A percentile compares a stretch with the other conserved stretches of the same genome.
Conservation (phyloP, 1,284 basidiomycete species). For the Cryptococcus sp. region DNA sequence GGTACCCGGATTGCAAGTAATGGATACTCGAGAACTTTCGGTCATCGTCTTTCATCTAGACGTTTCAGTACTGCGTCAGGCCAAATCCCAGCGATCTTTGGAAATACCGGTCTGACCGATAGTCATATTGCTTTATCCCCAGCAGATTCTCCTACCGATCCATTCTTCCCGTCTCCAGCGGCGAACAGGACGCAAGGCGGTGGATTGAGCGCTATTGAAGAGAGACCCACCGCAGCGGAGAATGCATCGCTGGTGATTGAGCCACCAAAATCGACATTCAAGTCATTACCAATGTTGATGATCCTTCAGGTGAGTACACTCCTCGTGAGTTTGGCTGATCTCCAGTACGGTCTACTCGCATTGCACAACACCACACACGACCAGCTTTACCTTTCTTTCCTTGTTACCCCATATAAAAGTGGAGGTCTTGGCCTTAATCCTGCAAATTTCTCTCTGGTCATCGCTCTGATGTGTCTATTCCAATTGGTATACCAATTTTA, state of each 20-base stretch:
- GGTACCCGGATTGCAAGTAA: constrained; percentile 7
- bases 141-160: constrained; percentile 27
- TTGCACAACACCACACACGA: constrained; percentile 47
- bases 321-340: constrained; percentile 2
- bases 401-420: constrained; percentile 43
- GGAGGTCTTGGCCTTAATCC: constrained; percentile 48
- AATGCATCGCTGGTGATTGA: constrained; percentile 8
- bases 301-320: constrained; percentile 35
- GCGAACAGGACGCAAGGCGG: constrained; percentile 7
- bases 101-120: constrained; percentile 42
- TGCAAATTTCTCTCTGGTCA: constrained; percentile 46
- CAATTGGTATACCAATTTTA: constrained; percentile 50
- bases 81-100: constrained; percentile 43
- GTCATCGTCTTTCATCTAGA: constrained; percentile 28
- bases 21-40: constrained; percentile 8
- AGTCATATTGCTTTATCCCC: constrained; percentile 39
- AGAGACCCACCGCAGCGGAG: constrained; percentile 14
- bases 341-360: constrained; percentile 45
- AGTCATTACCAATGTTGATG: constrained; percentile 38
- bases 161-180: constrained; percentile 30
- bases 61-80: constrained; percentile 42
- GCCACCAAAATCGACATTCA: constrained; percentile 33
- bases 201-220: constrained; percentile 41
- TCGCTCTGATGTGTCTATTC: constrained; percentile 48
- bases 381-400: constrained; percentile 48